Evolutionary conservation across 176 grass and related monocot species (phyloP).

Genomic region (Musa schizocarpa): DNA sequence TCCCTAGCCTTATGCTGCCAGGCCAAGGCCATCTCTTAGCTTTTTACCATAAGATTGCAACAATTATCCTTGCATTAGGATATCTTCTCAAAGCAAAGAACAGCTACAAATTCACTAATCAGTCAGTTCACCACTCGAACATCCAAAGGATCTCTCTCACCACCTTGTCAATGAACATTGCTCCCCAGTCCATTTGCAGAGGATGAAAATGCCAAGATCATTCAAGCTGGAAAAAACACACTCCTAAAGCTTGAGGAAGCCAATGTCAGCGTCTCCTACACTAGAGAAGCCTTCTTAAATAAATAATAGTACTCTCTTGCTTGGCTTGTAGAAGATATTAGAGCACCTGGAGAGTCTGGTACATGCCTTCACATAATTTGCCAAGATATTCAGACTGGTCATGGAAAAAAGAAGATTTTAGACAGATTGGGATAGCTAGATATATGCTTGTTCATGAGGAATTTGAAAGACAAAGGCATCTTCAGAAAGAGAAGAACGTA

Average conservation of each 20-base stretch:
- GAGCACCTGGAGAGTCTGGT: neutral
- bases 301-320: neutral
- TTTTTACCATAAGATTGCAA: too few relatives aligned
- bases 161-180: too few relatives aligned
- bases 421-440: neutral
- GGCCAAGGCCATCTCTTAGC: too few relatives aligned
- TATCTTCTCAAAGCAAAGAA: too few relatives aligned
- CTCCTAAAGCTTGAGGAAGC: neutral
- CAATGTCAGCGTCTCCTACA: neutral
- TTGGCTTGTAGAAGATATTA: neutral
- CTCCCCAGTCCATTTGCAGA: too few relatives aligned
- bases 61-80: too few relatives aligned
- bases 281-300: neutral
- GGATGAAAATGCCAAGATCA: too few relatives aligned
- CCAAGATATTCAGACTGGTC: neutral
- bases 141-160: too few relatives aligned
- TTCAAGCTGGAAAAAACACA: too few relatives aligned
- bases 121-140: too few relatives aligned
- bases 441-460: neutral
- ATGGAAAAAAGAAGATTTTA: neutral
- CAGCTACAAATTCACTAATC: too few relatives aligned
- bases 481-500: neutral
- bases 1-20: neutral
- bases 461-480: too few relatives aligned
- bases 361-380: neutral